Base-by-base conservation (phyloP, 495 filamentous ascomycete genomes). In the Penicillium ochrochloron region DNA sequence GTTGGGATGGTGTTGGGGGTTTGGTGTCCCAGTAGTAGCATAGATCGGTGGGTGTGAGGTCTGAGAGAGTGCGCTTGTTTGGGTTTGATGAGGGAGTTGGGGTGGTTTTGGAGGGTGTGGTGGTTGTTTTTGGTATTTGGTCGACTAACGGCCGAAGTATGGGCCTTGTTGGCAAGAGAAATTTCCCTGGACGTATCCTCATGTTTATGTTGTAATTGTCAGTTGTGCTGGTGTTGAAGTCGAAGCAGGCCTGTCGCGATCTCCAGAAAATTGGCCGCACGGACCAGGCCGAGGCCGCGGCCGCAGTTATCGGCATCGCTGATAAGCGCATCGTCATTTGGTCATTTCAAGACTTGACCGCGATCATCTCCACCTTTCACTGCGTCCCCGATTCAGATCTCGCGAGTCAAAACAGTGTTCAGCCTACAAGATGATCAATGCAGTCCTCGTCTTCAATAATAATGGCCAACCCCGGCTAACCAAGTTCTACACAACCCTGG, bases 401-500 rank as follows among this genome's bases (percentile, higher is more conserved):
- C 6, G 1, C n/a, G 21, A 9, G 1, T 5, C 33, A 21, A 21
- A 21, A 23, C 25, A 17, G 17, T 7, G 0, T 31, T 33, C 12
- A 5, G 9, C 21, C 12, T 14, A n/a, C 70, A 75, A 70, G 8
- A 99, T 99, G 95, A 98, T 99, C 79, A 99, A 97, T 85, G 95
- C 95, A 37, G 92, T 99, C 56, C 85, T 99, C 44, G 93, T 99
- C 73, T 99, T 99, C 85, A 99, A 99, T 75, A 97, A 97, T 77
- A 91, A 91, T 62, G 95, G 95, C 64, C 93, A 98, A 73, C 94
- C 95, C 17, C 90, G 95, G 35, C 86, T 99, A 62, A 98, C 94
- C 63, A 98, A 97, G 72, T 99, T 99, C 84, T 99, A 99, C 77
- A 97, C 95, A 14, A 94, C 98, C 73, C 90, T 99, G 56, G 95